Conservation (phyloP, 2,329 filamentous ascomycete species). For the Plenodomus biglobosus region DNA sequence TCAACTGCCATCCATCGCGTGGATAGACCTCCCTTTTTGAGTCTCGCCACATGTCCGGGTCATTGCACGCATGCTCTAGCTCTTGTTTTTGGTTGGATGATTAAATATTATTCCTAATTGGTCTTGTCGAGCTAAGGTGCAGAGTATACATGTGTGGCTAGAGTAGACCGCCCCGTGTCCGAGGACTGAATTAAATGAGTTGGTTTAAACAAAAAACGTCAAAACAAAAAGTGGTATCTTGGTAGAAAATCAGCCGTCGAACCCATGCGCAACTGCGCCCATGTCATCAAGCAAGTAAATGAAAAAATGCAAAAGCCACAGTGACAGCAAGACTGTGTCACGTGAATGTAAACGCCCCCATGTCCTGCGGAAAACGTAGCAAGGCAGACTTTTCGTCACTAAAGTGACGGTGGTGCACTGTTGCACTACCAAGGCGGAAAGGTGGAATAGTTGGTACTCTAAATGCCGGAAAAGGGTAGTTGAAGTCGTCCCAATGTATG, state of each 20-base stretch:
- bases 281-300: conserved; percentile 4
- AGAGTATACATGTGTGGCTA: no score
- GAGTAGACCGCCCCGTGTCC: no score
- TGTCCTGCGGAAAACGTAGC: not conserved
- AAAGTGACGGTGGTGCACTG: conserved; percentile 3
- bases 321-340: not conserved
- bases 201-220: conserved; percentile 2
- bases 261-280: conserved; percentile 12
- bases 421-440: conserved; percentile 11
- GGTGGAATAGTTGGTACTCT: conserved; percentile 9
- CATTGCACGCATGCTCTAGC: no score
- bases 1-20: no score
- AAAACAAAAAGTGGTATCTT: conserved; percentile 24
- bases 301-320: not conserved
- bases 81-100: no score
- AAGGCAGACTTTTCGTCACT: conserved; percentile 2
- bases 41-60: no score
- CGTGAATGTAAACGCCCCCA: not conserved
- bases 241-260: conserved; percentile 4
- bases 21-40: no score
- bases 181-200: no score
- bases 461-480: conserved; percentile 6
- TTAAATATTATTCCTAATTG: no score
- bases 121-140: no score
- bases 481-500: conserved; percentile 17